Conservation (phyloP, 805 yeast species). For the Hagleromyces aurorensis region DNA sequence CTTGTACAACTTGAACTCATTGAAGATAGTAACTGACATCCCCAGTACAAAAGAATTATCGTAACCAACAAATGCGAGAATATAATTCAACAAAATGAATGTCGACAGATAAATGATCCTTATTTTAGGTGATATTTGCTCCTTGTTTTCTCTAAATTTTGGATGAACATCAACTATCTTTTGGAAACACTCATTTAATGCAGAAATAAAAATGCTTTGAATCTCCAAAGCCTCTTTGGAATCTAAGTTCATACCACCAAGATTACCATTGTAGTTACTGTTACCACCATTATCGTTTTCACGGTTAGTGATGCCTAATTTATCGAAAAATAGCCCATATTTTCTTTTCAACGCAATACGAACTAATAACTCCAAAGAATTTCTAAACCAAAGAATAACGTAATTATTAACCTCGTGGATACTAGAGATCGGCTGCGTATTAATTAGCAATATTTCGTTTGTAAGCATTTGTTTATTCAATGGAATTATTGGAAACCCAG, state of each 20-base stretch:
- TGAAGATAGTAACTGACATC: constrained; percentile 44
- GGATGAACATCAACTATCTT: constrained; percentile 29
- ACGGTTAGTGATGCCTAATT: constrained; percentile 1
- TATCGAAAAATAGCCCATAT: constrained; percentile 12
- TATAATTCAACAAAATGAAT: constrained; percentile 43
- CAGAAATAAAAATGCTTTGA: constrained; percentile 22
- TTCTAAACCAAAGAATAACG: constrained; percentile 29
- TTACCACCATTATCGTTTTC: constrained; percentile 3
- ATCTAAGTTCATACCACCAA: constrained; percentile 2
- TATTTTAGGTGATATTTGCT: constrained; percentile 25
- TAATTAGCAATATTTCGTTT: constrained; percentile 24
- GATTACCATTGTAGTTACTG: constrained; percentile 3
- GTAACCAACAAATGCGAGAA: constrained; percentile 52
- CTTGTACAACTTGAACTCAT: constrained; percentile 46
- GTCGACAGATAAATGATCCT: constrained; percentile 33
- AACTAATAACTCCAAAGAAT: constrained; percentile 27
- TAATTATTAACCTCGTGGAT: constrained; percentile 28
- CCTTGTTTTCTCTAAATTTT: constrained; percentile 22
- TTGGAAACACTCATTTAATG: constrained; percentile 28
- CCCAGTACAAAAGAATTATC: constrained; percentile 51
- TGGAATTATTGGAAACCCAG: constrained; percentile 34
- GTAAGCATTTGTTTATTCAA: constrained; percentile 29
- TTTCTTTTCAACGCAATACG: constrained; percentile 21
- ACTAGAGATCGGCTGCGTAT: constrained; percentile 26
- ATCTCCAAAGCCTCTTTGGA: constrained; percentile 16